A percentile compares a stretch with the other conserved stretches of the same genome.
Evolutionary conservation across 148 eudicot genomes (phyloP).

Genomic region (Silene conica): DNA sequence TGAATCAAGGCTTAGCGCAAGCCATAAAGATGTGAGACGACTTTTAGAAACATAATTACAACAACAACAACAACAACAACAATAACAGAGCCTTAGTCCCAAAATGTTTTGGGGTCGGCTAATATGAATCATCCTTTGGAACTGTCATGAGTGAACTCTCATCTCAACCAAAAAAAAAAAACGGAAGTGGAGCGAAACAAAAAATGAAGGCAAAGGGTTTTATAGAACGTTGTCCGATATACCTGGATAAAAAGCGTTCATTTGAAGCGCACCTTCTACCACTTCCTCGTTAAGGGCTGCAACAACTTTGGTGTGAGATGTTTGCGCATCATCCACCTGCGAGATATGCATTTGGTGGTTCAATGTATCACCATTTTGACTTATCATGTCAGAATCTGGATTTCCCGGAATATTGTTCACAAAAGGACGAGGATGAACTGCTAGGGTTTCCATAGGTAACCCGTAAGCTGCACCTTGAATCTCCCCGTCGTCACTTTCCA

Average conservation of each 20-base stretch:
- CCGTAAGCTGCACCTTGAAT: not conserved
- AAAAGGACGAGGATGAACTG: not conserved
- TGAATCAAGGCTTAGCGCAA: not conserved
- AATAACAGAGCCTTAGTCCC: too few species aligned
- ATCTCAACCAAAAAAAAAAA: too few species aligned
- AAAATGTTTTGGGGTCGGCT: too few species aligned
- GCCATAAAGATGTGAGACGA: not conserved
- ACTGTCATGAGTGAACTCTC: too few species aligned
- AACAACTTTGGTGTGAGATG: not conserved
- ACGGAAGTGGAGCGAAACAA: too few species aligned
- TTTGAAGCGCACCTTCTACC: slow-evolving; percentile 1
- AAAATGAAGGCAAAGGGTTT: too few species aligned
- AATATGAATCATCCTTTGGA: too few species aligned
- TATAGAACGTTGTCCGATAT: too few species aligned
- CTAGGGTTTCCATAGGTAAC: not conserved
- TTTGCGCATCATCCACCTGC: slow-evolving; percentile 1
- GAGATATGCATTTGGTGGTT: slow-evolving; percentile 3
- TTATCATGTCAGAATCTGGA: not conserved
- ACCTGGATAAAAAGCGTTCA: not conserved
- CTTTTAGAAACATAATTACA: too few species aligned
- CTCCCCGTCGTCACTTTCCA: slow-evolving; percentile 6
- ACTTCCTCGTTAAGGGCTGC: not conserved
- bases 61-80: too few species aligned
- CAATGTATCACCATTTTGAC: not conserved
- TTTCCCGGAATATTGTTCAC: not conserved